Evolutionary conservation across 2,329 filamentous ascomycete genomes (phyloP), one percentile per base, ranked within the genome.

Genomic region (Diaporthe vaccinii): DNA sequence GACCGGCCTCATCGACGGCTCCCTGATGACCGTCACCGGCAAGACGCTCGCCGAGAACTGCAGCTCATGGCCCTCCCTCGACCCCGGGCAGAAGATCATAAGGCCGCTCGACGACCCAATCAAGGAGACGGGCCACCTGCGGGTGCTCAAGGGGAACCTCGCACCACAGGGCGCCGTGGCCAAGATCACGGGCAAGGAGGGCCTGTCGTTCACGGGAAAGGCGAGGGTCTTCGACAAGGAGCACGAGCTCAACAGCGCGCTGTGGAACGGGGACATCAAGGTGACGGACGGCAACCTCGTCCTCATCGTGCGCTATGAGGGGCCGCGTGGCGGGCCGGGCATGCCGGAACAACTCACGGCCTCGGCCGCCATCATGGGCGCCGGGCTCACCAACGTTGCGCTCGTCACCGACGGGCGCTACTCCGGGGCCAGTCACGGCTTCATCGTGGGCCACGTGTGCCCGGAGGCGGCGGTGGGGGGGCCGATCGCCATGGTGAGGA

Each of bases 121-220:
- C 87, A 98, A 98, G 83, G 78, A 88, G 1, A 95, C 92, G 0
- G 96, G 96, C 58, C 96, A 98, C 83, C 90, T 98, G 76, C 95
- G 96, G 83, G 94, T 98, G 76, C 89, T 98, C 4, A 90, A 91
- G 76, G 96, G 96, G 28, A 98, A 98, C 83, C 89, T 98, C 44
- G 95, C 96, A 3, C 96, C 96, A 1, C 93, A 92, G 15, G 96
- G 96, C 46, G 94, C 96, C 1, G 96, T 98, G 1, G 96, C 95
- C 76, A 98, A 98, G 85, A 98, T 98, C 84, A 98, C 96, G 0
- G 96, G 96, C 49, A 98, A 98, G 83, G 96, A 98, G 84, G 96
- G 96, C 3, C 89, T 95, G 9, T 87, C 85, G 17, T 98, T 98
- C 84, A 93, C 89, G 0, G 96, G 96, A 67, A 91, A 91, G 78